Percentiles rank a stretch among this genome's conserved stretches.
Conservation (phyloP, 2,329 filamentous ascomycete species). For the Phyllosticta paracitricarpa region DNA sequence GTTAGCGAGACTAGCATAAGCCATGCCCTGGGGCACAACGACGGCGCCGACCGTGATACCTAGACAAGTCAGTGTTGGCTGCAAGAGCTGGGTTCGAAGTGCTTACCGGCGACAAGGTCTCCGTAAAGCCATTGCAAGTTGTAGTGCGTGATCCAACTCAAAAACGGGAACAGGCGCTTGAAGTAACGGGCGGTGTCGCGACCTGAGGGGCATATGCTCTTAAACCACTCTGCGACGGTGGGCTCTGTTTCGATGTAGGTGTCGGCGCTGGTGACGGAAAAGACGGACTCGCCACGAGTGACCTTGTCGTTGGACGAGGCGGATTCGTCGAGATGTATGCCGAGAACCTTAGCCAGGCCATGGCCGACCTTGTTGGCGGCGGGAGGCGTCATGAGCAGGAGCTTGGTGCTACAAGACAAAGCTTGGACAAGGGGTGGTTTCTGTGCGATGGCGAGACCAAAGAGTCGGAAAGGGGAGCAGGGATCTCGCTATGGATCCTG, state of each 20-base stretch:
- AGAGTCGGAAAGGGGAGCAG: neutral
- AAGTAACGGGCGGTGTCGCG: constrained; percentile 51
- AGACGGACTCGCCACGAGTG: constrained; percentile 67
- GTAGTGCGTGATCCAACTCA: constrained; percentile 81
- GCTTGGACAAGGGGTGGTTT: neutral
- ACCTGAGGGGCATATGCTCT: constrained; percentile 50
- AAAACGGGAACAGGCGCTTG: constrained; percentile 71
- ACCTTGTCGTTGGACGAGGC: constrained; percentile 54
- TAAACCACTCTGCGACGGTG: constrained; percentile 61
- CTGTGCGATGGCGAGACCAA: neutral
- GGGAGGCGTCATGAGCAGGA: constrained; percentile 14
- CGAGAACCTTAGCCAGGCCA: constrained; percentile 64
- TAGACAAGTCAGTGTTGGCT: constrained; percentile 18
- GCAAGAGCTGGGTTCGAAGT: constrained; percentile 51
- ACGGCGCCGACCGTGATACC: constrained; percentile 64
- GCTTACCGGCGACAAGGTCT: constrained; percentile 81
- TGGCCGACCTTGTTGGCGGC: constrained; percentile 53
- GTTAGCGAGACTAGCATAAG: constrained; percentile 75
- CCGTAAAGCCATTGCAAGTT: constrained; percentile 83
- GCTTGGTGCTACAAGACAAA: constrained; percentile 1
- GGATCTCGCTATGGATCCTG: neutral
- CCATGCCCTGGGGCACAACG: constrained; percentile 95
- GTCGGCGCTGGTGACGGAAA: constrained; percentile 62
- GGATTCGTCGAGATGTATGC: constrained; percentile 68
- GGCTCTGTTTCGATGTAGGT: constrained; percentile 79